Conservation (phyloP, 805 yeast genomes). For the Ogataea kodamae region DNA sequence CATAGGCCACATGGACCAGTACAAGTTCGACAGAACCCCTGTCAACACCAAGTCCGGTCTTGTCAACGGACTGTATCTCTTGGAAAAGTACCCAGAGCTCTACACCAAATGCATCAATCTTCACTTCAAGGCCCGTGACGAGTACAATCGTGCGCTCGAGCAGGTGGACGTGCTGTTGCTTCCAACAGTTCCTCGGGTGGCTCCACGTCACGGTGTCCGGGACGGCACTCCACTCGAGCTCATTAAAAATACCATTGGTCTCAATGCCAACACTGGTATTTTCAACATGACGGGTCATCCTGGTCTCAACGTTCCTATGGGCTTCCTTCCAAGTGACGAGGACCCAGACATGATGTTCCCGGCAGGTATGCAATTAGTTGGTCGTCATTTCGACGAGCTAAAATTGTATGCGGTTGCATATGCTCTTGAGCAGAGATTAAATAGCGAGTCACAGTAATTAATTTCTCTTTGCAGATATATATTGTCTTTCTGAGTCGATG, state of each 20-base stretch:
- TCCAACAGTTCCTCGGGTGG: slow-evolving; percentile 31
- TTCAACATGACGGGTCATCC: slow-evolving; percentile 39
- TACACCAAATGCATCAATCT: slow-evolving; percentile 35
- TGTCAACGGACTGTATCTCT: slow-evolving; percentile 32
- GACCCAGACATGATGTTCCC: slow-evolving; percentile 34
- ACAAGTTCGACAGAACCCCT: slow-evolving; percentile 19
- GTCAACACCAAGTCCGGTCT: slow-evolving; percentile 24
- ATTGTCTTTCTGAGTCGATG: background rate
- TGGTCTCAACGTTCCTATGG: slow-evolving; percentile 35
- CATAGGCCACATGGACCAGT: slow-evolving; percentile 19
- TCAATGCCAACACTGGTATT: slow-evolving; percentile 36
- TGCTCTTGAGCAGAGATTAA: slow-evolving; percentile 34
- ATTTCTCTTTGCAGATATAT: background rate
- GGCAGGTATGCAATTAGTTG: slow-evolving; percentile 36
- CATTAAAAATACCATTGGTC: slow-evolving; percentile 31
- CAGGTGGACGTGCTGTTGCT: slow-evolving; percentile 34
- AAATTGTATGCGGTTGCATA: slow-evolving; percentile 34
- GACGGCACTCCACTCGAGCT: slow-evolving; percentile 26
- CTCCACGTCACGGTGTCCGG: slow-evolving; percentile 28
- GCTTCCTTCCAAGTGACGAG: slow-evolving; percentile 31
- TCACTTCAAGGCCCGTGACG: slow-evolving; percentile 31
- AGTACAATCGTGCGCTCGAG: slow-evolving; percentile 31
- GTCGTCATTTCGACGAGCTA: slow-evolving; percentile 33
- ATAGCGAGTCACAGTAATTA: slow-evolving; percentile 24
- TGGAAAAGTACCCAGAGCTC: slow-evolving; percentile 33